Evolutionary conservation across 129 eudicot genomes (phyloP).

Genomic region (Scalesia atractyloides): DNA sequence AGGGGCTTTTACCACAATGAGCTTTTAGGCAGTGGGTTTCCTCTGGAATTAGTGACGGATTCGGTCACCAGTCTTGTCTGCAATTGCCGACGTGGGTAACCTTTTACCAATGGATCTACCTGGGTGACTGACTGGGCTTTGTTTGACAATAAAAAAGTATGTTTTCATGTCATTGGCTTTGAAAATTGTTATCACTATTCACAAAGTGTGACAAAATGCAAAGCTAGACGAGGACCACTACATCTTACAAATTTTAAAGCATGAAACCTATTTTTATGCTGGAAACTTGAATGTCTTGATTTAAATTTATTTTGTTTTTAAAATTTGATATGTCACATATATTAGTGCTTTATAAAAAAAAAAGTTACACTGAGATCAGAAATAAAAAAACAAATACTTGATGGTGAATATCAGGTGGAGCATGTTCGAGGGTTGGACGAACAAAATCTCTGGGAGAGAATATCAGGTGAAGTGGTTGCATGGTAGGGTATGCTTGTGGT

Average conservation of each 20-base stretch:
- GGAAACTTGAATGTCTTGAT: neutral
- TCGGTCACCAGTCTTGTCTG: no score
- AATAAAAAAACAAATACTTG: constrained; percentile 1
- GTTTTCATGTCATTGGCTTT: neutral
- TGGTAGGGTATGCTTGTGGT: constrained; percentile 30
- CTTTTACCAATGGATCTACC: no score
- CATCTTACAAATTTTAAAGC: neutral
- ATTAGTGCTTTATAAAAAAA: neutral
- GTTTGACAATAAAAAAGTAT: neutral
- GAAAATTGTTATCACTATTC: neutral
- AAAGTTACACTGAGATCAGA: neutral
- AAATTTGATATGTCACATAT: neutral
- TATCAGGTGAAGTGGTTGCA: constrained; percentile 40
- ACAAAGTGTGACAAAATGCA: neutral
- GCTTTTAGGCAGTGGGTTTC: no score
- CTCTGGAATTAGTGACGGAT: no score
- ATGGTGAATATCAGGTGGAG: constrained; percentile 31
- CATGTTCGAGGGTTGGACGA: constrained; percentile 29
- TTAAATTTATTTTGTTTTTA: neutral
- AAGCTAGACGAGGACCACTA: neutral
- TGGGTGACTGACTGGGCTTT: no score
- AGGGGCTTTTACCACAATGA: no score
- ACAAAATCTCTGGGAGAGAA: constrained; percentile 37
- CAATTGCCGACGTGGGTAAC: no score
- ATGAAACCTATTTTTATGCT: neutral